Percentiles rank a stretch among this genome's conserved stretches.
phyloP scores from a whole-genome alignment of 176 grass and related monocot genomes.

The Eleusine coracana region DNA sequence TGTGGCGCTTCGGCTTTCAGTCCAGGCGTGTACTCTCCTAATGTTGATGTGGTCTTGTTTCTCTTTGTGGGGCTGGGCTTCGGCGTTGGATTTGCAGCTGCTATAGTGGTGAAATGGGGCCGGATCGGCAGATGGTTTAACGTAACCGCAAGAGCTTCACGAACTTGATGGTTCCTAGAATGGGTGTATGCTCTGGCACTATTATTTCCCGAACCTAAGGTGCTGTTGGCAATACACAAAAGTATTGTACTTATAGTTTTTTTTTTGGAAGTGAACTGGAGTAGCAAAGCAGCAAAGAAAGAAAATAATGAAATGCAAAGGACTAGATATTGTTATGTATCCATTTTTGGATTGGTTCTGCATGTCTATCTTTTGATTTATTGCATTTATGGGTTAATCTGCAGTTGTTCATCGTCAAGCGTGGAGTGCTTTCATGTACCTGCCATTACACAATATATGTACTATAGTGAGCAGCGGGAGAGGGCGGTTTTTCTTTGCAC shows the following conservation, averaged over 20 bases:
- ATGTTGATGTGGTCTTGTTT: slow-evolving; percentile 24
- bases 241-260: too few relatives aligned
- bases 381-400: too few relatives aligned
- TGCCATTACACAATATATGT: background rate
- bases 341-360: too few relatives aligned
- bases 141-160: background rate
- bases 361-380: too few relatives aligned
- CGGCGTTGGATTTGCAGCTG: background rate
- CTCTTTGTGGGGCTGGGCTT: background rate
- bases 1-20: background rate
- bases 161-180: background rate
- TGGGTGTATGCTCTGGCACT: background rate
- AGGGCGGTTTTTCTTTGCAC: background rate
- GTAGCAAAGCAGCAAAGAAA: too few relatives aligned
- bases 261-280: too few relatives aligned
- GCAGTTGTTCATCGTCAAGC: too few relatives aligned
- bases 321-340: too few relatives aligned
- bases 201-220: background rate
- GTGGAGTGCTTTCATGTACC: background rate
- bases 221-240: background rate
- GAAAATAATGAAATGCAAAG: too few relatives aligned
- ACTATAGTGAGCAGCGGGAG: background rate
- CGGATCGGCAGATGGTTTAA: background rate
- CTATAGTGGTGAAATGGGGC: background rate
- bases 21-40: background rate